Evolutionary conservation across 257 asterid genomes (phyloP).

Genomic region (Solanum bukasovii): DNA sequence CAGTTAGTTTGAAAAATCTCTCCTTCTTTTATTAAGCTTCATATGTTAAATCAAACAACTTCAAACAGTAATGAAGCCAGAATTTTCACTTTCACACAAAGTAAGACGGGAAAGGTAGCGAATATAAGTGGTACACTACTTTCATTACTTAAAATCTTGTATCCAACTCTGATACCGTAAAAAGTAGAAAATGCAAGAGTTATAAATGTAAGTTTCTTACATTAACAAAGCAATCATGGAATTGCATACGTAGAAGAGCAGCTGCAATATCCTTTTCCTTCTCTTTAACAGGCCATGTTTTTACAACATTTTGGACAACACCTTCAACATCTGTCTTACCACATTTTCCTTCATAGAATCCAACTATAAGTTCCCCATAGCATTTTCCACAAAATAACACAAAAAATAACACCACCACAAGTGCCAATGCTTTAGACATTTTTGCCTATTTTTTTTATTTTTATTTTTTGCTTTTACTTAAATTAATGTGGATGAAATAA

Average conservation of each 20-base stretch:
- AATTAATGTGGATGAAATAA: not conserved
- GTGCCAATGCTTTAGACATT: not conserved
- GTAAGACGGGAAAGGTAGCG: no score
- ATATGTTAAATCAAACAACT: not conserved
- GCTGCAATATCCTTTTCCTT: constrained; percentile 28
- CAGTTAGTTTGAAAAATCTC: no score
- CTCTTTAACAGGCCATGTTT: no score
- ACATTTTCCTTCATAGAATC: constrained; percentile 38
- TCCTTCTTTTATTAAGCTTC: not conserved
- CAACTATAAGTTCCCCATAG: constrained; percentile 10
- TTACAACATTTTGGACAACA: constrained; percentile 5
- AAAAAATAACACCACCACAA: not conserved
- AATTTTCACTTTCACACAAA: no score
- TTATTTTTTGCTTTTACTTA: not conserved
- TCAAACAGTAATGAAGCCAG: not conserved
- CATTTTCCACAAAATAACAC: not conserved
- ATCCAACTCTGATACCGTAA: not conserved
- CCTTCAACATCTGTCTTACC: constrained; percentile 21
- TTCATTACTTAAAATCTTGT: not conserved
- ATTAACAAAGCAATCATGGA: constrained; percentile 53
- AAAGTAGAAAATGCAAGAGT: not conserved
- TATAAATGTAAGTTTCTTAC: constrained; percentile 16
- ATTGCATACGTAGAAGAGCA: constrained; percentile 58
- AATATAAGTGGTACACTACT: no score
- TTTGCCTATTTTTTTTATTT: not conserved